Conservation (phyloP, 495 filamentous ascomycete species). For the Hypoxylon rickii region DNA sequence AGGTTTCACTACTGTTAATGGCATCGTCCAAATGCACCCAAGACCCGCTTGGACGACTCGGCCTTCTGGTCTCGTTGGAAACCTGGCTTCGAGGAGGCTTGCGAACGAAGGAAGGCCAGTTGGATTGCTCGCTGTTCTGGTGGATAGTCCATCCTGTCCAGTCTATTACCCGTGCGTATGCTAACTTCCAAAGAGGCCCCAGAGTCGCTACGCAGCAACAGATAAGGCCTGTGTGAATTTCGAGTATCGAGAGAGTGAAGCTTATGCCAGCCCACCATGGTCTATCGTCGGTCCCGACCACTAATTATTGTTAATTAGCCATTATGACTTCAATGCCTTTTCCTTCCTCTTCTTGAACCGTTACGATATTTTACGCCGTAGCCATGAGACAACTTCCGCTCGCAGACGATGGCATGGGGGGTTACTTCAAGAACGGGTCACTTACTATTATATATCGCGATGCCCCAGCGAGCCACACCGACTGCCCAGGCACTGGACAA, state of each 20-base stretch:
- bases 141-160: conserved; percentile 19
- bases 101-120: conserved; percentile 25
- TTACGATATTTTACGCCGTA: too few species aligned
- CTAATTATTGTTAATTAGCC: conserved; percentile 8
- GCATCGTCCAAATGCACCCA: conserved; percentile 1
- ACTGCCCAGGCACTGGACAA: conserved; percentile 39
- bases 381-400: background rate
- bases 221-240: conserved; percentile 47
- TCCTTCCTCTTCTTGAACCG: too few species aligned
- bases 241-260: conserved; percentile 40
- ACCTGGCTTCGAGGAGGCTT: conserved; percentile 10
- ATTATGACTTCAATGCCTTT: background rate
- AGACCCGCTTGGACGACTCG: conserved; percentile 2
- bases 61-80: conserved; percentile 12
- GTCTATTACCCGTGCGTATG: conserved; percentile 14
- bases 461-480: conserved; percentile 38
- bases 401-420: background rate
- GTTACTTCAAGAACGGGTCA: background rate
- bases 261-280: conserved; percentile 35
- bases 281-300: conserved; percentile 24
- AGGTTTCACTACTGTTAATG: background rate
- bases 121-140: conserved; percentile 1
- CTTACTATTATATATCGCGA: conserved; percentile 32
- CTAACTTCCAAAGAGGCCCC: conserved; percentile 32
- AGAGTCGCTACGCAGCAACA: conserved; percentile 40